Conservation (phyloP, 106 monocot genomes). For the Dactylorhiza incarnata region DNA sequence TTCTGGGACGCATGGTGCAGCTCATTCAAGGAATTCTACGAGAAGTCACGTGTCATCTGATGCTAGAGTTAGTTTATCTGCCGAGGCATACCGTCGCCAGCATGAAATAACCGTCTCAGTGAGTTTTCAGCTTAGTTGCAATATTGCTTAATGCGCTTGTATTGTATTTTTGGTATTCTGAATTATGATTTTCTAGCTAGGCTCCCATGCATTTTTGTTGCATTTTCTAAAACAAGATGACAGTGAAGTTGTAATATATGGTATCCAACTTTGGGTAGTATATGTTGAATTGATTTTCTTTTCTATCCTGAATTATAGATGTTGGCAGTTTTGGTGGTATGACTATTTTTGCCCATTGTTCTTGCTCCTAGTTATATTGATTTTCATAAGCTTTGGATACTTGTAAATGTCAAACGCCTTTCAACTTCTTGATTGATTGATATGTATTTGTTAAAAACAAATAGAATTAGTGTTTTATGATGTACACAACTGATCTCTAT, state of each 20-base stretch:
- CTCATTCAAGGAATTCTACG: slow-evolving; percentile 28
- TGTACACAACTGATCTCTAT: not conserved
- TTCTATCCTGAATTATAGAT: not conserved
- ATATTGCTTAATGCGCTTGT: not conserved
- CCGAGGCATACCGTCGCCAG: slow-evolving; percentile 69
- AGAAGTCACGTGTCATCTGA: slow-evolving; percentile 30
- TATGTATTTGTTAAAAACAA: not conserved
- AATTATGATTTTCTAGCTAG: not conserved
- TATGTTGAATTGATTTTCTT: not conserved
- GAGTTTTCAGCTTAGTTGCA: slow-evolving; percentile 13
- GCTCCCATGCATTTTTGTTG: not conserved
- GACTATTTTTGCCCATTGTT: not conserved
- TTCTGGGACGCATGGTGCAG: slow-evolving; percentile 2
- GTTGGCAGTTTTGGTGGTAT: not conserved
- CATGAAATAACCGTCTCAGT: slow-evolving; percentile 81
- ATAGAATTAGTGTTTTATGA: not conserved
- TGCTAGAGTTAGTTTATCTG: slow-evolving; percentile 24
- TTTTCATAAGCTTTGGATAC: not conserved
- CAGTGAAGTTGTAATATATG: not conserved
- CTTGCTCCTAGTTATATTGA: not conserved
- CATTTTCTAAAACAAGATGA: not conserved
- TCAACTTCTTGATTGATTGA: not conserved
- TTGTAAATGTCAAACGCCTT: not conserved
- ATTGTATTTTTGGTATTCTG: not conserved
- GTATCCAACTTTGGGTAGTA: not conserved